Conservation (phyloP, 306 rosid species). For the Glycine soja region DNA sequence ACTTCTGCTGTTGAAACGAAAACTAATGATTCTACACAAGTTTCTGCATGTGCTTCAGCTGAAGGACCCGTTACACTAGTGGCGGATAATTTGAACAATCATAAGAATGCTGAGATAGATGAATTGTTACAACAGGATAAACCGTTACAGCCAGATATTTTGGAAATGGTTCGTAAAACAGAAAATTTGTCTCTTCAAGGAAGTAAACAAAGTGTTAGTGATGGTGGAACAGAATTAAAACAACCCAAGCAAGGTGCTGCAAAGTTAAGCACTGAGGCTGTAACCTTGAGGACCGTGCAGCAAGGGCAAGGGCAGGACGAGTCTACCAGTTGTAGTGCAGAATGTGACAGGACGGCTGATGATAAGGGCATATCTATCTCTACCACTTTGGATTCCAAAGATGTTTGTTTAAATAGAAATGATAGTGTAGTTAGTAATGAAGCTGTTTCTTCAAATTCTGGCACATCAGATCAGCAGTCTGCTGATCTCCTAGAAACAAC, state of each 20-base stretch:
- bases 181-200: slow-evolving; percentile 47
- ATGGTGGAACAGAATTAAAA: slow-evolving; percentile 34
- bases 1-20: slow-evolving; percentile 50
- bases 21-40: slow-evolving; percentile 39
- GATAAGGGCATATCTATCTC: slow-evolving; percentile 41
- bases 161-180: slow-evolving; percentile 41
- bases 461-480: slow-evolving; percentile 52
- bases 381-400: slow-evolving; percentile 45
- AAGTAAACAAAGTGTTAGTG: slow-evolving; percentile 35
- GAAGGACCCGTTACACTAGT: slow-evolving; percentile 50
- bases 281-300: slow-evolving; percentile 43
- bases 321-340: slow-evolving; percentile 47
- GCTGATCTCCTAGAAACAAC: slow-evolving; percentile 48
- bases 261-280: slow-evolving; percentile 41
- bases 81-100: slow-evolving; percentile 43
- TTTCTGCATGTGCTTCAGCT: slow-evolving; percentile 45
- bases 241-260: slow-evolving; percentile 48
- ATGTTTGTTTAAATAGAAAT: slow-evolving; percentile 46
- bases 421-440: slow-evolving; percentile 50
- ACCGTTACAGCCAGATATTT: slow-evolving; percentile 28
- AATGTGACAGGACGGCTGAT: slow-evolving; percentile 40
- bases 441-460: slow-evolving; percentile 41
- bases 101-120: slow-evolving; percentile 39
- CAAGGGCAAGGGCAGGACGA: slow-evolving; percentile 51
- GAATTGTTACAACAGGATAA: slow-evolving; percentile 44